These are phyloP conservation scores for Aphelidium insulamus DNA, from an alignment of 371 early-diverging fungal genomes.

Conservation along the genomic window DNA sequence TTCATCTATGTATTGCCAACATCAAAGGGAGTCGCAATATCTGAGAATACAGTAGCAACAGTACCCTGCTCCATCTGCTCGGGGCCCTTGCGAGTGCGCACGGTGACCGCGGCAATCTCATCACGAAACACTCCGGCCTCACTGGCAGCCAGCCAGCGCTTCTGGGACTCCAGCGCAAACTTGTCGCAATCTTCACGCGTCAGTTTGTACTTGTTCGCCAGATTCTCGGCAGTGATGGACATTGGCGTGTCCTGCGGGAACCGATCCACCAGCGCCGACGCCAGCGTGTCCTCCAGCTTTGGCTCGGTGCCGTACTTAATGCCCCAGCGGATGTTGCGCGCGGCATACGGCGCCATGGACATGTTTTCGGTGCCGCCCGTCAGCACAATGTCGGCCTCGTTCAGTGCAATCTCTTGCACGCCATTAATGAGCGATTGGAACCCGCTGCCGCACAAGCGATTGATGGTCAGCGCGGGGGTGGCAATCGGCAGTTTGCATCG, in stretches of 20 bases:
- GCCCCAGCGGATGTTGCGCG: slow-evolving; percentile 59
- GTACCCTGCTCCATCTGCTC: slow-evolving; percentile 19
- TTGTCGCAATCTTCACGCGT: slow-evolving; percentile 65
- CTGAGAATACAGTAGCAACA: too few relatives aligned
- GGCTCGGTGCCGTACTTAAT: slow-evolving; percentile 62
- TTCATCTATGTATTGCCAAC: too few relatives aligned
- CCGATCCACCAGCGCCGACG: slow-evolving; percentile 63
- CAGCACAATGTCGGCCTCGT: slow-evolving; percentile 65
- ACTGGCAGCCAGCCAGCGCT: slow-evolving; percentile 35
- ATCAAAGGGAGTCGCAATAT: too few relatives aligned
- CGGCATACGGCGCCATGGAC: slow-evolving; percentile 67
- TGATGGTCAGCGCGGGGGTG: slow-evolving; percentile 68
- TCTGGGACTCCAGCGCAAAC: slow-evolving; percentile 60
- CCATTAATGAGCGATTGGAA: slow-evolving; percentile 83
- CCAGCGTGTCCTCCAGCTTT: slow-evolving; percentile 65
- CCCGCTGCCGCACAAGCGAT: slow-evolving; percentile 89
- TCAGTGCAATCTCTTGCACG: slow-evolving; percentile 63
- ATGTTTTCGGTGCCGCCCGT: slow-evolving; percentile 87
- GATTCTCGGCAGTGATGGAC: slow-evolving; percentile 91
- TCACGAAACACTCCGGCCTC: slow-evolving; percentile 44
- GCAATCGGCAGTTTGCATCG: slow-evolving; percentile 59
- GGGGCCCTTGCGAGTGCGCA: slow-evolving; percentile 45
- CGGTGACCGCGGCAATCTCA: slow-evolving; percentile 70
- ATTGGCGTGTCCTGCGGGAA: slow-evolving; percentile 68
- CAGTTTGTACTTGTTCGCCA: slow-evolving; percentile 61